Base-by-base conservation (phyloP, 2,329 filamentous ascomycete genomes). In the Talaromyces atroroseus region DNA sequence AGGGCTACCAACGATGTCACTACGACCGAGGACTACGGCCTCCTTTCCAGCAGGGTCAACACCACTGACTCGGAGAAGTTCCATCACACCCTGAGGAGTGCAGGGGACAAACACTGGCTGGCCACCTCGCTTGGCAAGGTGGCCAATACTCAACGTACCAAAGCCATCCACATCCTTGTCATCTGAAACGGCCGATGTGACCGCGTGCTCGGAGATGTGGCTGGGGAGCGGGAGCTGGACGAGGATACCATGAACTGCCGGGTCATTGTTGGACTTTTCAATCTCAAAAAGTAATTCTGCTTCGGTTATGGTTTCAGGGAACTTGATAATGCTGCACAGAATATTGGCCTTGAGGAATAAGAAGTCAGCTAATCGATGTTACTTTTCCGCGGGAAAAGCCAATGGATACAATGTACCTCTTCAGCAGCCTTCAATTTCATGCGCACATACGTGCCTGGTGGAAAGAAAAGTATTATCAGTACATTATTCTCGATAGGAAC, bases 101-200 rank as follows among this genome's bases (percentile, higher is more conserved):
- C 94, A 99, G 48, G 94, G 94, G 45, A 89, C 84, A 76, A 99
- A 99, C 60, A 90, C 80, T 48, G 94, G 94, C 63, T 83, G 84
- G 46, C 94, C 94, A 51, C 94, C 92, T 65, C 91, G 86, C 82
- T 99, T 99, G 66, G 94, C 92, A 65, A 99, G 82, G 78, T 97
- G 92, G 62, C 94, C 94, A 70, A 99, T 96, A 77, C 96, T 99
- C 68, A 82, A 82, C 56, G 90, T 87, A 56, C 94, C 92, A 69
- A 99, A 99, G 52, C 94, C 94, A 75, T 99, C 94, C 52, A 99
- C 94, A 78, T 99, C 94, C 77, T 99, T 99, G 74, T 94, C 89
- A 66, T 92, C 88, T 45, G 89, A 82, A 18, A 99, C 94, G 20
- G 90, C 87, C 49, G 91, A 95, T 32, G 94, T 99, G 68, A 99